Evolutionary conservation across 2,329 filamentous ascomycete genomes (phyloP), one percentile per base, ranked within the genome.

Genomic region (Hirsutella thompsonii): DNA sequence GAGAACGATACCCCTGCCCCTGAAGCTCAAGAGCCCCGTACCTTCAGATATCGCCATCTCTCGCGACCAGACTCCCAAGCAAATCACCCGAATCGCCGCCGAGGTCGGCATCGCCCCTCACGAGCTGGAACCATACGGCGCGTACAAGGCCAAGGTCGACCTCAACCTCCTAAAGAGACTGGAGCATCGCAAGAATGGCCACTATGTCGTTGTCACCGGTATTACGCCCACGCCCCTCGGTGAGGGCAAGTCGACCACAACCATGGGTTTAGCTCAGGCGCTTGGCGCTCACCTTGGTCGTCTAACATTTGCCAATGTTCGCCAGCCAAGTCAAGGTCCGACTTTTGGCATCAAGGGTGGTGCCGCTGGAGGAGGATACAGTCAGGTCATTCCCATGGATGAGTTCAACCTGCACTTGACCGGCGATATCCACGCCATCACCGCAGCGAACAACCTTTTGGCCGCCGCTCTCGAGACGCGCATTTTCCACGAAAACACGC

Each of bases 321-420:
- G 92, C 45, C 92, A 98, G 60, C 92, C 92, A 39, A 94, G 87
- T 54, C 92, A 96, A 67, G 92, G 92, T 4, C 92, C 92, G 42
- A 98, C 92, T 0, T 98, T 98, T 60, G 92, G 92, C 55, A 96
- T 98, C 73, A 98, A 98, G 72, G 92, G 92, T 47, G 92, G 92
- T 55, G 92, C 92, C 44, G 92, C 92, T 42, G 92, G 92, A 55
- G 92, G 92, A 61, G 92, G 92, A 32, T 98, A 96, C 76, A 94
- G 87, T 61, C 92, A 98, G 62, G 92, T 98, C 56, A 96, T 98
- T 54, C 92, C 92, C 44, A 98, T 98, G 92, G 92, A 98, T 54
- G 92, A 98, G 63, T 98, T 98, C 71, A 98, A 98, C 66, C 70
- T 98, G 57, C 92, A 98, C 62, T 68, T 98, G 55, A 98, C 92